Percentiles rank a stretch among this genome's conserved stretches.
Conservation (phyloP, 768 basidiomycete genomes). For the Galerina sulciceps region DNA sequence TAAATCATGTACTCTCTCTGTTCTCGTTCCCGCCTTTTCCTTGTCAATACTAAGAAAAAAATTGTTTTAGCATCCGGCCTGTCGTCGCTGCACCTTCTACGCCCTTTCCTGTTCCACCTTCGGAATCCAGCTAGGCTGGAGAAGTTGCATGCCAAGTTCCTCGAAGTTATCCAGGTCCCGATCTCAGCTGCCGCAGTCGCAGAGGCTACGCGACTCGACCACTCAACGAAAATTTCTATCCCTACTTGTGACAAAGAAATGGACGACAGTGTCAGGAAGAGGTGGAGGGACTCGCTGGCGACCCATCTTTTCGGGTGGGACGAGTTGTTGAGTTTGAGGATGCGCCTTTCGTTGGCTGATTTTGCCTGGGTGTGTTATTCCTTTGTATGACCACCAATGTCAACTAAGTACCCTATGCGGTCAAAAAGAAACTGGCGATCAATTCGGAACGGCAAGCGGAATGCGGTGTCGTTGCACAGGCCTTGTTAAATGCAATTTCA, state of each 20-base stretch:
- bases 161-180: slow-evolving; percentile 44
- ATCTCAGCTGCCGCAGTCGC: slow-evolving; percentile 2
- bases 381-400: neutral
- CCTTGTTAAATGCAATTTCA: slow-evolving; percentile 54
- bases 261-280: slow-evolving; percentile 40
- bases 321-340: slow-evolving; percentile 51
- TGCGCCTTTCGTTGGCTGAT: slow-evolving; percentile 59
- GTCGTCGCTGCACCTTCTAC: slow-evolving; percentile 54
- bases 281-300: slow-evolving; percentile 55
- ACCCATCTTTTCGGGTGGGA: slow-evolving; percentile 66
- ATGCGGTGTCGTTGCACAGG: slow-evolving; percentile 58
- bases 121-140: slow-evolving; percentile 30
- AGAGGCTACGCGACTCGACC: slow-evolving; percentile 25
- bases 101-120: slow-evolving; percentile 54
- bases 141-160: slow-evolving; percentile 31
- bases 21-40: neutral
- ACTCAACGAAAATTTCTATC: slow-evolving; percentile 33
- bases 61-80: slow-evolving; percentile 38
- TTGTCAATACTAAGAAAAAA: neutral
- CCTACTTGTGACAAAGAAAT: slow-evolving; percentile 28
- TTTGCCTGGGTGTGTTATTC: slow-evolving; percentile 46
- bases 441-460: slow-evolving; percentile 37
- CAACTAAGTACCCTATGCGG: neutral
- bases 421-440: slow-evolving; percentile 49
- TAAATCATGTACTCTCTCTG: slow-evolving; percentile 33